Conservation (phyloP, 2,329 filamentous ascomycete genomes). For the Boeremia lycopersici region DNA sequence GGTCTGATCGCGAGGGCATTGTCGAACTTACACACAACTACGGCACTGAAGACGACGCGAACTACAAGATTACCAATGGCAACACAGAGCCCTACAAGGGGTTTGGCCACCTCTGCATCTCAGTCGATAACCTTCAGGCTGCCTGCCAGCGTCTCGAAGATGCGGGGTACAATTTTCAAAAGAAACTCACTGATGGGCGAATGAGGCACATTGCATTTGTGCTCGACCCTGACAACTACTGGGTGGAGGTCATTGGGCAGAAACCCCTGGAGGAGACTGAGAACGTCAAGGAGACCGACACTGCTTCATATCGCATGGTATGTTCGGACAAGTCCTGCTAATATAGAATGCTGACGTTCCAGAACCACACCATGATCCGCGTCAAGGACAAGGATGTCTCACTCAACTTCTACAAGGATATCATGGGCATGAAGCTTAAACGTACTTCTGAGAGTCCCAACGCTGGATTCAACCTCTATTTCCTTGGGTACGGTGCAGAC, state of each 20-base stretch:
- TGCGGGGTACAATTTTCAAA: conserved; percentile 92
- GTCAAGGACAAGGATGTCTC: conserved; percentile 69
- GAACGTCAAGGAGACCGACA: conserved; percentile 72
- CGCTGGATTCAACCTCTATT: conserved; percentile 87
- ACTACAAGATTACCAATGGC: conserved; percentile 83
- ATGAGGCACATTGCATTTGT: conserved; percentile 79
- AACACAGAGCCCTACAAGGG: conserved; percentile 89
- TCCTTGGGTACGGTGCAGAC: conserved; percentile 73
- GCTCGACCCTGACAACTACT: conserved; percentile 77
- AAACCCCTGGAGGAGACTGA: conserved; percentile 75
- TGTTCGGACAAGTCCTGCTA: not conserved
- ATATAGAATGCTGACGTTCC: conserved; percentile 16
- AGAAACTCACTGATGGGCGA: conserved; percentile 86
- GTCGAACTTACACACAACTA: conserved; percentile 86
- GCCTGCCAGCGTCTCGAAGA: conserved; percentile 89
- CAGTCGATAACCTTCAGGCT: conserved; percentile 72
- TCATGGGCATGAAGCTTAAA: conserved; percentile 85
- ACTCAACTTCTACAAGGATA: conserved; percentile 66
- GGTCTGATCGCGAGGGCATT: conserved; percentile 83
- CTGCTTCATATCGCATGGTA: conserved; percentile 72
- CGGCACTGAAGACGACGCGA: conserved; percentile 83
- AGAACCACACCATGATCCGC: conserved; percentile 94
- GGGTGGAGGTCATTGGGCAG: conserved; percentile 80
- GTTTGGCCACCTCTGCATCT: conserved; percentile 84
- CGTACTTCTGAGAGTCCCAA: conserved; percentile 72